phyloP scores from a whole-genome alignment of 2,329 filamentous ascomycete species.

The Stachybotrys elegans region DNA sequence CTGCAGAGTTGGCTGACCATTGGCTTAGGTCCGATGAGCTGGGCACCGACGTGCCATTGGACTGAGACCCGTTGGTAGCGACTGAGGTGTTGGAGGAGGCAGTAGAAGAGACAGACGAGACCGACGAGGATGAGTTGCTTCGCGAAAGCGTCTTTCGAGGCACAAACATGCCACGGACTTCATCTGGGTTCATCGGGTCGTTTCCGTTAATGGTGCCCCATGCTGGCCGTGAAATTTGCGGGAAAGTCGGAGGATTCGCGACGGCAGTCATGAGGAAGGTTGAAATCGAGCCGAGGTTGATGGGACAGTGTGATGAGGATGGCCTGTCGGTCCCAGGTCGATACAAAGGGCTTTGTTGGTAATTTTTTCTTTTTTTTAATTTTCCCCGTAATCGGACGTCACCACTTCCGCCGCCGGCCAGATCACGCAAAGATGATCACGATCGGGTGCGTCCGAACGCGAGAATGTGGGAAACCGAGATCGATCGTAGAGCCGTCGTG shows the following conservation, averaged over 20 bases:
- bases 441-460: too few species aligned
- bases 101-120: constrained; percentile 73
- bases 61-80: constrained; percentile 53
- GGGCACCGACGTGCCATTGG: constrained; percentile 54
- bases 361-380: too few species aligned
- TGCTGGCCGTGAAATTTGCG: constrained; percentile 59
- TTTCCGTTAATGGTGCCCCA: constrained; percentile 56
- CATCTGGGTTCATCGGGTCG: constrained; percentile 74
- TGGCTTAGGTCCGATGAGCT: constrained; percentile 43
- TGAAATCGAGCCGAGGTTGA: constrained; percentile 18
- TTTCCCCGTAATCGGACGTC: too few species aligned
- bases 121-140: constrained; percentile 85
- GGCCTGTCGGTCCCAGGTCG: not conserved
- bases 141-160: constrained; percentile 83
- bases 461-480: too few species aligned
- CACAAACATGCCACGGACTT: constrained; percentile 82
- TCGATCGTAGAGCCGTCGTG: too few species aligned
- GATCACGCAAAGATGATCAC: too few species aligned
- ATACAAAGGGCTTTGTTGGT: not conserved
- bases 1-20: constrained; percentile 41
- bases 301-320: constrained; percentile 13
- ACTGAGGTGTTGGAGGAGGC: constrained; percentile 59
- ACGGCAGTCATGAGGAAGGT: constrained; percentile 60
- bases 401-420: not conserved
- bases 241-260: constrained; percentile 59